Evolutionary conservation across 1,284 basidiomycete genomes (phyloP).

Genomic region (Sutorius eximius): DNA sequence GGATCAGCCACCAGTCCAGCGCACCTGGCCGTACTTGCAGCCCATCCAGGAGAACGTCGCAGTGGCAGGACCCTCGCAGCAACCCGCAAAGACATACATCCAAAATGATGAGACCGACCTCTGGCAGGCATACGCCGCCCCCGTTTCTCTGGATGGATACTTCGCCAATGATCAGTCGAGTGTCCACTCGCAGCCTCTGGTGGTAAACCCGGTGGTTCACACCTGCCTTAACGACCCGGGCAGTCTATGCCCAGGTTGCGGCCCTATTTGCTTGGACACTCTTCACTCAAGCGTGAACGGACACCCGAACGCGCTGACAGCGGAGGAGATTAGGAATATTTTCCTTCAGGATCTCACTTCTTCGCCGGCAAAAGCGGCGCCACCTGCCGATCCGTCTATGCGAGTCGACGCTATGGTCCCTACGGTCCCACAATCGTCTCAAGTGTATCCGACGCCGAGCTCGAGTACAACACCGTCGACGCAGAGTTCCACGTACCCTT

Average conservation of each 20-base stretch:
- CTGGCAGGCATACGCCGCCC: not conserved
- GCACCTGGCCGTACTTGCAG: not conserved
- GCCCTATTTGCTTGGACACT: not conserved
- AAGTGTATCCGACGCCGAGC: no score
- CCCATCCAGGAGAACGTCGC: not conserved
- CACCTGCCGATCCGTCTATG: not conserved
- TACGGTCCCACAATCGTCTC: no score
- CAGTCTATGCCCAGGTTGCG: not conserved
- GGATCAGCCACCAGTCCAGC: not conserved
- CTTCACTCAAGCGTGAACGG: rapidly evolving
- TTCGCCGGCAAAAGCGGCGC: no score
- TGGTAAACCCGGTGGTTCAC: not conserved
- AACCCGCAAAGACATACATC: not conserved
- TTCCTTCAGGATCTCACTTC: no score
- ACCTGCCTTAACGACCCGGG: not conserved
- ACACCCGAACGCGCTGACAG: not conserved
- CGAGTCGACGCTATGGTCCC: not conserved
- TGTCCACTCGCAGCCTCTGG: no score
- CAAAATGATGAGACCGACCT: not conserved
- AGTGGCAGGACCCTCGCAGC: not conserved
- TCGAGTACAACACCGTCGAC: not conserved
- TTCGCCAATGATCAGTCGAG: not conserved
- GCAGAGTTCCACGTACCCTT: not conserved
- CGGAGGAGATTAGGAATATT: not conserved
- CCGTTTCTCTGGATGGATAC: not conserved